These are phyloP conservation scores for Melaleuca alternifolia DNA, from an alignment of 345 rosid genomes.

Conservation along the genomic window DNA sequence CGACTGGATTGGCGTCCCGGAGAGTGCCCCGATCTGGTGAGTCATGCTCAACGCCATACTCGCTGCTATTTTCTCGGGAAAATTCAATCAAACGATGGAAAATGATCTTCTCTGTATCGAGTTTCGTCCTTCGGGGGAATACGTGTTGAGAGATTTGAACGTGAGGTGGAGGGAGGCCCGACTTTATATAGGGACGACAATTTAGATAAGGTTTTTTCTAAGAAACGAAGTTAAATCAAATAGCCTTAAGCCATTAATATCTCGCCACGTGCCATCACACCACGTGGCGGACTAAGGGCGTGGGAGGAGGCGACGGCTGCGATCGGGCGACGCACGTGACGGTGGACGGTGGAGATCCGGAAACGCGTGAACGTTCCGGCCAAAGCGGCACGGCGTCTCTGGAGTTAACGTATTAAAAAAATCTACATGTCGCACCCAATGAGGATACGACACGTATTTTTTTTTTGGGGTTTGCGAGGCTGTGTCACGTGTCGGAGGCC, in stretches of 20 bases:
- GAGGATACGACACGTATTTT: neutral
- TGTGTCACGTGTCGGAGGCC: neutral
- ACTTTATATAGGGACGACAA: neutral
- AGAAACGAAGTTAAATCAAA: neutral
- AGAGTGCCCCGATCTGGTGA: conserved; percentile 60
- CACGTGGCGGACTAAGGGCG: neutral
- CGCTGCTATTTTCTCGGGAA: neutral
- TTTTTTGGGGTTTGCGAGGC: too few species aligned
- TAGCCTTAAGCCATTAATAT: neutral
- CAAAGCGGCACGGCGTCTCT: neutral
- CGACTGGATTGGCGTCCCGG: conserved; percentile 33
- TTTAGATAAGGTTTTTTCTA: neutral
- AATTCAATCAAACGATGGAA: neutral
- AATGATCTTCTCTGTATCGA: neutral
- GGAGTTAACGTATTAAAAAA: neutral
- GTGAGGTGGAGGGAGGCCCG: neutral
- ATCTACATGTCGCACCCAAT: neutral
- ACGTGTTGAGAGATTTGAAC: neutral
- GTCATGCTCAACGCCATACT: conserved; percentile 62
- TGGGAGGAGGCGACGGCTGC: neutral
- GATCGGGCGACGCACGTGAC: neutral
- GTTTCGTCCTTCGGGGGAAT: neutral
- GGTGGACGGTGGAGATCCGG: neutral
- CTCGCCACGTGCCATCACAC: neutral
- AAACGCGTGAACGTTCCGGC: neutral